phyloP scores from a whole-genome alignment of 345 rosid species.

The Draba incana region DNA sequence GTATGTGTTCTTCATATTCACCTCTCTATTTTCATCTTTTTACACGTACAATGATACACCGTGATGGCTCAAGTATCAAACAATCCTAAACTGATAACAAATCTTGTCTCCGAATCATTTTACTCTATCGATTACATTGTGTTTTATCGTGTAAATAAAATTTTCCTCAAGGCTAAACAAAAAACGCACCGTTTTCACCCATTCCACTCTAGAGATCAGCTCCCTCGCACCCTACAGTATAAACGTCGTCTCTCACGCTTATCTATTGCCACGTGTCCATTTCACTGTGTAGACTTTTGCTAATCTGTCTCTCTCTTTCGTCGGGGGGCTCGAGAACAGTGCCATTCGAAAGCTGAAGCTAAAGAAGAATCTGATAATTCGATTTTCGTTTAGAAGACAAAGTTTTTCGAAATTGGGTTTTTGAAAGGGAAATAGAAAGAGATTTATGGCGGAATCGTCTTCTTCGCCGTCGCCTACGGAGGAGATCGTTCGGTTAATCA shows the following conservation, averaged over 20 bases:
- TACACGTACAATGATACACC: background rate
- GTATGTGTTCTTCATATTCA: background rate
- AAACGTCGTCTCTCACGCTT: constrained; percentile 12
- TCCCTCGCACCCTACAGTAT: constrained; percentile 26
- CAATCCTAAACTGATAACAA: background rate
- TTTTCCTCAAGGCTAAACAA: background rate
- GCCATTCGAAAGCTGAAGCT: constrained; percentile 16
- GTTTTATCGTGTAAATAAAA: constrained; percentile 4
- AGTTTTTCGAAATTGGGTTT: background rate
- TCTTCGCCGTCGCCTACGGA: constrained; percentile 63
- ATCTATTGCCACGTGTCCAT: constrained; percentile 29
- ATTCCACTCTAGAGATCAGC: background rate
- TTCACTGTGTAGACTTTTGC: background rate
- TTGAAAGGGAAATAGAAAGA: background rate
- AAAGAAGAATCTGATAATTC: constrained; percentile 38
- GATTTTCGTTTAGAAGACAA: constrained; percentile 5
- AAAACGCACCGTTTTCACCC: constrained; percentile 31
- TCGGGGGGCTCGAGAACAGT: constrained; percentile 29
- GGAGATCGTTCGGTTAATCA: constrained; percentile 80
- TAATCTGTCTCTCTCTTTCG: constrained; percentile 16
- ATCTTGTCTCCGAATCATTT: background rate
- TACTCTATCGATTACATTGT: background rate
- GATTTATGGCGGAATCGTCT: constrained; percentile 59
- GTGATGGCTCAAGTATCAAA: background rate
- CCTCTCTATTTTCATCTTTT: background rate